phyloP scores from a whole-genome alignment of 2,329 filamentous ascomycete genomes.

The Diaporthe nobilis region DNA sequence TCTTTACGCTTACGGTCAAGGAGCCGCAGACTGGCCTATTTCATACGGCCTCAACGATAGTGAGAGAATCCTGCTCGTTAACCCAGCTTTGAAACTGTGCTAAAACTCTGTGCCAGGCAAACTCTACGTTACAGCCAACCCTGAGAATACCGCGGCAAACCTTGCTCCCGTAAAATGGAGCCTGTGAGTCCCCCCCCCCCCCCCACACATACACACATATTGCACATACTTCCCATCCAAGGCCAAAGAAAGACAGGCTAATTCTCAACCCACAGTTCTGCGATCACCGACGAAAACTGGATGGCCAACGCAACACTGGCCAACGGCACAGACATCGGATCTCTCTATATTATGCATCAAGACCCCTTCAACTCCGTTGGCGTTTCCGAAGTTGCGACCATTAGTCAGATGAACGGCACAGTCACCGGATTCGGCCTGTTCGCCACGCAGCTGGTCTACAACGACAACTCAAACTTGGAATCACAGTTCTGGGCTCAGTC shows the following conservation, averaged over 20 bases:
- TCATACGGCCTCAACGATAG: conserved; percentile 42
- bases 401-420: conserved; percentile 42
- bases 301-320: conserved; percentile 43
- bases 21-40: conserved; percentile 43
- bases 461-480: conserved; percentile 44
- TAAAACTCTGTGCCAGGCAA: not conserved
- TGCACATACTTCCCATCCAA: not conserved
- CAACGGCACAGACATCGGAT: conserved; percentile 43
- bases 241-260: not conserved
- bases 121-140: not conserved
- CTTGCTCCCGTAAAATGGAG: conserved; percentile 13
- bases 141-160: not conserved
- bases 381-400: conserved; percentile 21
- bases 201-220: no score
- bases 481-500: conserved; percentile 44
- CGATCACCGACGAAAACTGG: conserved; percentile 43
- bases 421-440: conserved; percentile 45
- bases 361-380: conserved; percentile 31
- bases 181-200: not conserved
- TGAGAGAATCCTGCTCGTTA: conserved; percentile 29
- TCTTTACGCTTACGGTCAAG: conserved; percentile 44
- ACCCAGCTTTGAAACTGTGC: not conserved
- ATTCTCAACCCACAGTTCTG: conserved; percentile 7
- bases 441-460: conserved; percentile 44
- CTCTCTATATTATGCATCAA: conserved; percentile 38